Conservation (phyloP, 306 rosid species). For the Gastrolobium bilobum region DNA sequence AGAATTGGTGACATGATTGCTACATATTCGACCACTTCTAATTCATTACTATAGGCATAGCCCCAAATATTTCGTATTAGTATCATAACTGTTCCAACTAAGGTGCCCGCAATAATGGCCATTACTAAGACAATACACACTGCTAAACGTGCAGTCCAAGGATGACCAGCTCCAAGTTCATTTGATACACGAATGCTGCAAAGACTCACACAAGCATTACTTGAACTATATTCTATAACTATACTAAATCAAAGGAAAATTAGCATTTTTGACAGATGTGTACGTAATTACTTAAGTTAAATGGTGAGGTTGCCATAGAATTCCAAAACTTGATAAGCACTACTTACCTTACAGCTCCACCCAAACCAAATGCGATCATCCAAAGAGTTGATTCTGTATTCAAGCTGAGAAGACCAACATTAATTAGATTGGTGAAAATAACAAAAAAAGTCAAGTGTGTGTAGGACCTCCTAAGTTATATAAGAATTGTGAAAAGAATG, state of each 20-base stretch:
- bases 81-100: constrained; percentile 56
- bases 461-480: neutral
- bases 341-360: constrained; percentile 77
- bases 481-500: constrained; percentile 9
- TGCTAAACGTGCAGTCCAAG: constrained; percentile 65
- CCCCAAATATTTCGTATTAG: constrained; percentile 74
- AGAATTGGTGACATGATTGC: constrained; percentile 73
- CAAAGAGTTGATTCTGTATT: constrained; percentile 67
- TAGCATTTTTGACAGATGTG: neutral
- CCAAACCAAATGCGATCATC: constrained; percentile 79
- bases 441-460: neutral
- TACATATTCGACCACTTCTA: constrained; percentile 66
- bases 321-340: neutral
- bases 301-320: neutral
- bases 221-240: neutral
- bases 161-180: constrained; percentile 77
- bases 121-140: constrained; percentile 54
- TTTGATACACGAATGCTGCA: constrained; percentile 76
- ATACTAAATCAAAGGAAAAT: neutral
- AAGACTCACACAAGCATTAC: neutral
- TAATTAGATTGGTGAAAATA: constrained; percentile 19
- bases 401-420: constrained; percentile 47
- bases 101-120: constrained; percentile 59
- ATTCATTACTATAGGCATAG: constrained; percentile 64
- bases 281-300: neutral